Base-by-base conservation (phyloP, 1,284 basidiomycete genomes). In the Thelephora terrestris region DNA sequence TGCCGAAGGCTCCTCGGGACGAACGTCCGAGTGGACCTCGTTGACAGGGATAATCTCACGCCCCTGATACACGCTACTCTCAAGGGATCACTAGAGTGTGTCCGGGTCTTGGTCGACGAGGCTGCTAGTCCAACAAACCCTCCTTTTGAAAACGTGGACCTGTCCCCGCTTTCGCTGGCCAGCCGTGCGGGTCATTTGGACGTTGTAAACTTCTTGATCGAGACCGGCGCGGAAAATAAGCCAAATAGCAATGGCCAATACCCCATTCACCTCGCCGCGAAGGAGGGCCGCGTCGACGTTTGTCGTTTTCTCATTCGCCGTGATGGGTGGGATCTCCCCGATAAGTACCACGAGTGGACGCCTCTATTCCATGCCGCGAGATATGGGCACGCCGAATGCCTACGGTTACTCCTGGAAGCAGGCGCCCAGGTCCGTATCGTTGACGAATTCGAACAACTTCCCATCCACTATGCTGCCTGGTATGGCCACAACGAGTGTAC, bases 311-410 rank as follows among this genome's bases (percentile, higher is more conserved):
- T 99, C n/a, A 71, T 93, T 4, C 64, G 65, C 24, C 74, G 76
- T 36, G 81, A 87, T 7, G 89, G 87, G 7, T 91, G 90, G 79
- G 91, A 99, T 63, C 75, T 81, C 21, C 81, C 85, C 4, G 95
- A 99, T 73, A 99, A 96, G 64, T 93, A 94, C 66, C 91, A 96
- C 60, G 89, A 95, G 63, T 98, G 96, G 93, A 99, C 95, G 6
- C 95, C 96, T 18, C 74, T 98, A 45, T 94, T 96, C 63, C 95
- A 99, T 64, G 93, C 96, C 4, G 89, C 94, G 1, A 84, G 92
- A 27, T 85, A 91, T 54, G 95, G 96, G 1, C 88, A 86, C 58
- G 68, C 76, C 23, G 74, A 74, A 9, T 96, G 90, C 61, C 78
- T 98, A 45, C 69, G 71, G 42, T 75, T 90, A 29, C 72, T 99